A percentile compares a stretch with the other conserved stretches of the same genome.
These are phyloP conservation scores for Monascus ruber DNA, from an alignment of 2,329 filamentous ascomycete genomes.

Conservation along the genomic window DNA sequence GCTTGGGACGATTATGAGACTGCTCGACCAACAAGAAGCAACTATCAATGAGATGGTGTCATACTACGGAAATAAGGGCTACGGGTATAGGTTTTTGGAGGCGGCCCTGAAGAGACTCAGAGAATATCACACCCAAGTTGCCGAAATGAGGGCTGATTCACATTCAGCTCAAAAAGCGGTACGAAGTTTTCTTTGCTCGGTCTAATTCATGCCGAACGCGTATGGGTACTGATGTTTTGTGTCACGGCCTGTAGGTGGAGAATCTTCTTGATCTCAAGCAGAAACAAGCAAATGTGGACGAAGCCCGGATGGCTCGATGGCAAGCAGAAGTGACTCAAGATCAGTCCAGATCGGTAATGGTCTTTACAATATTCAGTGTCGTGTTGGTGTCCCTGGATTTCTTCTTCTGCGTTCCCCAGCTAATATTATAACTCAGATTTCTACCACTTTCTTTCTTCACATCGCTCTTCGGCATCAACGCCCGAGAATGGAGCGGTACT, in stretches of 20 bases:
- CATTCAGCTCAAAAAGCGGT: constrained; percentile 47
- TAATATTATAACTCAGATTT: constrained; percentile 27
- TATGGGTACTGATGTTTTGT: neutral
- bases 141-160: constrained; percentile 49
- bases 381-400: constrained; percentile 26
- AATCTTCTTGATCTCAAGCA: constrained; percentile 57
- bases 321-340: constrained; percentile 52
- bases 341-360: constrained; percentile 52
- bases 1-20: constrained; percentile 43
- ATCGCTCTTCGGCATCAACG: constrained; percentile 55
- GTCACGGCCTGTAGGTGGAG: constrained; percentile 37
- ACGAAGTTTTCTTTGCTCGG: constrained; percentile 7
- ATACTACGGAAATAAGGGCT: constrained; percentile 22
- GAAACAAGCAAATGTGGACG: constrained; percentile 55
- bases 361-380: constrained; percentile 50
- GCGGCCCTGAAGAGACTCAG: constrained; percentile 43
- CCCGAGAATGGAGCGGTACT: constrained; percentile 46
- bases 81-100: constrained; percentile 41
- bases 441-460: constrained; percentile 55
- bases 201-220: neutral
- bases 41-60: constrained; percentile 34
- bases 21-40: constrained; percentile 47
- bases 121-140: constrained; percentile 44
- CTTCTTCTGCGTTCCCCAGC: too few relatives aligned
- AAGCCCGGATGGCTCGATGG: constrained; percentile 51